Percentiles rank a stretch among this genome's conserved stretches.
Evolutionary conservation across 1,139 yeast genomes (phyloP).

Genomic region (Lodderomyces theae): DNA sequence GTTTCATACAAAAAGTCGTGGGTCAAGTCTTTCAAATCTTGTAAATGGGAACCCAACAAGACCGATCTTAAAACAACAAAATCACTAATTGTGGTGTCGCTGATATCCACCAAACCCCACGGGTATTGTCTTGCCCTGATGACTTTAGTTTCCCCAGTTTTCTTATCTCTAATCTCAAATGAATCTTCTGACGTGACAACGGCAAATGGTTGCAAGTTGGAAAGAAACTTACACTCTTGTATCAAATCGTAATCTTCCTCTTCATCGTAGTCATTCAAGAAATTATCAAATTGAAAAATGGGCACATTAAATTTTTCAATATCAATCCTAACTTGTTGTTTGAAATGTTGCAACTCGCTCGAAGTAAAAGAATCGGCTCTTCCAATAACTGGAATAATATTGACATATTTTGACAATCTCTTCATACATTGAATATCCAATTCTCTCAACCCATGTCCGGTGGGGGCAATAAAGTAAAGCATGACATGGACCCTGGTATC

Average conservation of each 20-base stretch:
- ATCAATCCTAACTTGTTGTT: constrained; percentile 60
- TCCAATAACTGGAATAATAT: constrained; percentile 82
- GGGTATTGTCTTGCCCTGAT: constrained; percentile 87
- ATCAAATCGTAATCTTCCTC: constrained; percentile 71
- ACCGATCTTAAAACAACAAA: constrained; percentile 81
- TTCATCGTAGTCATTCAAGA: constrained; percentile 46
- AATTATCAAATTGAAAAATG: constrained; percentile 67
- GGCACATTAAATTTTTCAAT: constrained; percentile 77
- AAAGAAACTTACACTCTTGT: constrained; percentile 75
- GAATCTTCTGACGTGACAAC: constrained; percentile 69
- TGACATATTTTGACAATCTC: constrained; percentile 74
- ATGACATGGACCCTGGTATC: constrained; percentile 76
- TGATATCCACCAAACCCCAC: constrained; percentile 87
- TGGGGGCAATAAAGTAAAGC: constrained; percentile 68
- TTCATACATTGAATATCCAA: constrained; percentile 76
- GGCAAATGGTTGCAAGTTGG: constrained; percentile 82
- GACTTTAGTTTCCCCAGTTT: constrained; percentile 49
- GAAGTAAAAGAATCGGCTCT: constrained; percentile 86
- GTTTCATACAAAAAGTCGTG: constrained; percentile 90
- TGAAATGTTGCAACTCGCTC: constrained; percentile 62
- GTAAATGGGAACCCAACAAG: constrained; percentile 85
- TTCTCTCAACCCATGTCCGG: constrained; percentile 77
- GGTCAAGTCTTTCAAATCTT: constrained; percentile 89
- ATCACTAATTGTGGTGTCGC: constrained; percentile 80
- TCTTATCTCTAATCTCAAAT: constrained; percentile 49